Evolutionary conservation across 1,284 basidiomycete genomes (phyloP).

Genomic region (Clitocybe nebularis): DNA sequence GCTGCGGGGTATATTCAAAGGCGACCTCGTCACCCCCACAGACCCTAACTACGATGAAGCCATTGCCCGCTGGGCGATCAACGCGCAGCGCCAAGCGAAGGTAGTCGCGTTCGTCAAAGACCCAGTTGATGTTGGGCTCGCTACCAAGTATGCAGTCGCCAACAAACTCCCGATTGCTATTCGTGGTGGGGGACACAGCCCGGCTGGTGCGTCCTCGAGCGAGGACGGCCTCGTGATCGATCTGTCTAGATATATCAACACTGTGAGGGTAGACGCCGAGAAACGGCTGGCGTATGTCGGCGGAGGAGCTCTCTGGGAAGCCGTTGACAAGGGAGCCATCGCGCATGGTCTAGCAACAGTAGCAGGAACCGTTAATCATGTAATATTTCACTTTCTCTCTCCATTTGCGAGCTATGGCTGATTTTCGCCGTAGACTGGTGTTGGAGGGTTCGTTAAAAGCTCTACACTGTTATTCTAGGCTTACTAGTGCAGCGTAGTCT

Average conservation of each 20-base stretch:
- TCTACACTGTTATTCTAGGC: background rate
- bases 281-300: conserved; percentile 32
- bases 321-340: conserved; percentile 35
- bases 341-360: conserved; percentile 35
- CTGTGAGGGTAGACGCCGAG: conserved; percentile 31
- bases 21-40: conserved; percentile 28
- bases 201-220: conserved; percentile 37
- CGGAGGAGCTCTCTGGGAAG: conserved; percentile 40
- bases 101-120: conserved; percentile 32
- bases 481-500: conserved; percentile 23
- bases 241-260: conserved; percentile 32
- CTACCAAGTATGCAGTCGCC: conserved; percentile 24
- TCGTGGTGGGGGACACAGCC: conserved; percentile 41
- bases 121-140: conserved; percentile 27
- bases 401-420: background rate
- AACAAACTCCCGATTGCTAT: conserved; percentile 33
- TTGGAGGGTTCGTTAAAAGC: conserved; percentile 29
- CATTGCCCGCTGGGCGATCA: conserved; percentile 32
- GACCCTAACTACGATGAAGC: conserved; percentile 28
- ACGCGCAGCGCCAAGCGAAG: conserved; percentile 28
- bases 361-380: conserved; percentile 41
- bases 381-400: conserved; percentile 16
- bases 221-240: conserved; percentile 45
- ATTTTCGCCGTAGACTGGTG: conserved; percentile 34
- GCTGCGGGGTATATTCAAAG: no score